Conservation (phyloP, 192 early-diverging fungal species). For the Dimargaris cristalligena region DNA sequence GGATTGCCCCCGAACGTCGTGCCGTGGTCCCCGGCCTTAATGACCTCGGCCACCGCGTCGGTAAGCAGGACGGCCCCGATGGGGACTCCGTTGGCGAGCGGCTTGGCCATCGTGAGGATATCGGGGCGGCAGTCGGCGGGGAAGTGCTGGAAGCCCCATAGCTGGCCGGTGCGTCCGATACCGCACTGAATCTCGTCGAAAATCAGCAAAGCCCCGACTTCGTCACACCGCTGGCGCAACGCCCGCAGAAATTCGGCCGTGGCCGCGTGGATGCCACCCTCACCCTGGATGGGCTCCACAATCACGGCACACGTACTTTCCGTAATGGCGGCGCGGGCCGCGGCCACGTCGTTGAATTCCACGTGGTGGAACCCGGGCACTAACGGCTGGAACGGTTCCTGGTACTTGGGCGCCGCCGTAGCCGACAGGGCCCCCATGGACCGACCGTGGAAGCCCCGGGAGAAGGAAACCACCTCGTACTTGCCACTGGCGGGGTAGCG, state of each 20-base stretch:
- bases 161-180: slow-evolving; percentile 70
- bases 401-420: slow-evolving; percentile 85
- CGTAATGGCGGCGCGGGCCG: slow-evolving; percentile 40
- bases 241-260: slow-evolving; percentile 57
- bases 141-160: slow-evolving; percentile 71
- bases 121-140: slow-evolving; percentile 58
- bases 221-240: slow-evolving; percentile 62
- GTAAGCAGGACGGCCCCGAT: slow-evolving; percentile 83
- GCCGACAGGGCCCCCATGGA: slow-evolving; percentile 91
- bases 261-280: slow-evolving; percentile 75
- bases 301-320: slow-evolving; percentile 83
- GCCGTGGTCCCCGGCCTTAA: slow-evolving; percentile 87
- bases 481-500: slow-evolving; percentile 39
- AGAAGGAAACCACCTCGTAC: slow-evolving; percentile 66
- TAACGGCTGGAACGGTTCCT: slow-evolving; percentile 82
- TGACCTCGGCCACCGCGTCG: slow-evolving; percentile 56
- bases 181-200: slow-evolving; percentile 97
- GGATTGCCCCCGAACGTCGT: slow-evolving; percentile 97
- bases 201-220: slow-evolving; percentile 78
- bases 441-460: slow-evolving; percentile 91
- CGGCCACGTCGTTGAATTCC: slow-evolving; percentile 55
- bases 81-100: slow-evolving; percentile 89
- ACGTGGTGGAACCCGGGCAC: slow-evolving; percentile 63
- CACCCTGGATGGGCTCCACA: slow-evolving; percentile 93
- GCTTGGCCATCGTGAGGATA: slow-evolving; percentile 91